Base-by-base conservation (phyloP, 345 rosid species). In the Sisymbrium altissimum region DNA sequence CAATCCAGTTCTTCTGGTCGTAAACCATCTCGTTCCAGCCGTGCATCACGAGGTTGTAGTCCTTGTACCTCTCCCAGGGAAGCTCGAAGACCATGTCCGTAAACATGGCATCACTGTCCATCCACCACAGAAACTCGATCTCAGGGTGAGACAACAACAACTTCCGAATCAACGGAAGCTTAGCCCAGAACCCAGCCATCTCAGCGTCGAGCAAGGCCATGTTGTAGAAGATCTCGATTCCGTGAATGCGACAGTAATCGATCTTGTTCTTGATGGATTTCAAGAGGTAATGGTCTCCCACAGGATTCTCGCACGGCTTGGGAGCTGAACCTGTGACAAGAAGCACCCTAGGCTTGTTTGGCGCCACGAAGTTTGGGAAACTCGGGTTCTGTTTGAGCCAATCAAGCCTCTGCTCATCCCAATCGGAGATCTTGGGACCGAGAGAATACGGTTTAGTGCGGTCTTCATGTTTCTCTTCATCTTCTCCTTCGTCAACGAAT, bases 111-210 rank as follows among this genome's bases (percentile, higher is more conserved):
- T 89, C 96, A 71, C 89, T 86, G 23, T 89, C 96, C 93, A 87
- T 89, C 91, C 91, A 89, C 96, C 92, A 87, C 2, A 89, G 38
- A 12, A 87, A 83, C 81, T 89, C 96, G 5, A 87, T 61, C 68
- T 86, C 92, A 27, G 93, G 96, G 74, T 87, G 96, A 18, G 92
- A 86, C 44, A 87, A 23, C 18, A 89, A 35, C 2, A 89, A 56
- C 64, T 84, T 87, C 60, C 92, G 61, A 14, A 89, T 83, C 87
- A 89, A 70, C 1, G 92, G 91, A 4, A 89, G 81, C 81, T 84
- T 89, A 4, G 89, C 89, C 96, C 90, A 89, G 33, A 87, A 86
- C 4, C 90, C 92, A 15, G 90, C 84, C 96, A 87, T 89, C 74
- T 86, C 92, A 4, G 87, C 89, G 61, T 89, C 96, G 0, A 89